Conservation (phyloP, 179 eudicot genomes). For the Beta macrorhiza region DNA sequence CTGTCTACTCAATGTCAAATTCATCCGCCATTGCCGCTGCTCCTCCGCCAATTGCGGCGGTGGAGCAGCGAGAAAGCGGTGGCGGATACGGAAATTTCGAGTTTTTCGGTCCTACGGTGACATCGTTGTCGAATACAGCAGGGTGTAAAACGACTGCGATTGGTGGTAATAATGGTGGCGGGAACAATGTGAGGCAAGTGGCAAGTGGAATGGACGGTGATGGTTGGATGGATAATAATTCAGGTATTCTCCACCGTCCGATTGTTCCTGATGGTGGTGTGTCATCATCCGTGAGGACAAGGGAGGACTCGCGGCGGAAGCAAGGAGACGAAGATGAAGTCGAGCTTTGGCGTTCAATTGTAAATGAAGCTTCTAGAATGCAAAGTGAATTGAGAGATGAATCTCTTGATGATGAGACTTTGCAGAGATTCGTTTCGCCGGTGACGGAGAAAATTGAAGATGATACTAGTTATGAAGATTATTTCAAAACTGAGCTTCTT, state of each 20-base stretch:
- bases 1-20: constrained; percentile 64
- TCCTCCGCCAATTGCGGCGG: constrained; percentile 26
- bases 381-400: constrained; percentile 40
- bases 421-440: constrained; percentile 65
- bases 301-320: constrained; percentile 48
- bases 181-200: constrained; percentile 40
- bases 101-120: constrained; percentile 42
- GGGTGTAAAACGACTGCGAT: constrained; percentile 48
- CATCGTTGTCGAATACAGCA: constrained; percentile 4
- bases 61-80: constrained; percentile 15
- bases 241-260: constrained; percentile 30
- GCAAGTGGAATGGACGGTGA: constrained; percentile 75
- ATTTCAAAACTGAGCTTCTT: constrained; percentile 48
- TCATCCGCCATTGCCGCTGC: constrained; percentile 42
- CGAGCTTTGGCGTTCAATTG: constrained; percentile 59
- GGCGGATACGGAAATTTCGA: constrained; percentile 8
- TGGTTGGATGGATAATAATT: constrained; percentile 37
- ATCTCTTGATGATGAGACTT: constrained; percentile 49
- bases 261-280: constrained; percentile 40
- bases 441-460: constrained; percentile 49
- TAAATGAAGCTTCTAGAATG: constrained; percentile 67
- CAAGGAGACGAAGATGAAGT: constrained; percentile 30
- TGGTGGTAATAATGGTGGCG: constrained; percentile 68
- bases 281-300: constrained; percentile 5
- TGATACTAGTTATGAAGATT: constrained; percentile 40